phyloP scores from a whole-genome alignment of 352 stramenopile species.

The Phytophthora vignae region DNA sequence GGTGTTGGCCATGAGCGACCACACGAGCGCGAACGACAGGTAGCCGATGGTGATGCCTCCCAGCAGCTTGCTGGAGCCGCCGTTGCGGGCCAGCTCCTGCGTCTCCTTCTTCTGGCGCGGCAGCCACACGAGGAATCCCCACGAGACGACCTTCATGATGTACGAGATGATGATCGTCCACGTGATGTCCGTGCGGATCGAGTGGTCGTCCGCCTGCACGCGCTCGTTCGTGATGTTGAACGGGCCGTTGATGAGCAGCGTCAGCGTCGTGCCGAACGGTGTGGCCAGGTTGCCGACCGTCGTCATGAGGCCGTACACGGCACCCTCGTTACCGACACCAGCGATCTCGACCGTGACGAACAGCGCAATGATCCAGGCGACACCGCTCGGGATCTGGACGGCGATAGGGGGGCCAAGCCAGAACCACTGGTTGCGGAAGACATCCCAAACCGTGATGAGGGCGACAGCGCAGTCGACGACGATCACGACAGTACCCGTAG shows the following conservation, averaged over 20 bases:
- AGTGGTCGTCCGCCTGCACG: slow-evolving; percentile 47
- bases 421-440: slow-evolving; percentile 59
- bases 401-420: slow-evolving; percentile 47
- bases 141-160: slow-evolving; percentile 43
- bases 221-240: slow-evolving; percentile 54
- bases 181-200: slow-evolving; percentile 45
- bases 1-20: slow-evolving; percentile 50
- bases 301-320: slow-evolving; percentile 56
- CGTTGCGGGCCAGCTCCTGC: slow-evolving; percentile 37
- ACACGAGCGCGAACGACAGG: slow-evolving; percentile 45
- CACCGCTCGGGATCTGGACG: slow-evolving; percentile 42
- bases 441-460: slow-evolving; percentile 52
- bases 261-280: slow-evolving; percentile 50
- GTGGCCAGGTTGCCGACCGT: slow-evolving; percentile 49
- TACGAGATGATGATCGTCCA: slow-evolving; percentile 54
- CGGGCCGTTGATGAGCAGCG: slow-evolving; percentile 44
- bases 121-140: slow-evolving; percentile 46
- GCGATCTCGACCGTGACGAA: slow-evolving; percentile 59
- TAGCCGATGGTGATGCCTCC: slow-evolving; percentile 46
- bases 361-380: slow-evolving; percentile 48
- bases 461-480: slow-evolving; percentile 43
- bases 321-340: slow-evolving; percentile 57
- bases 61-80: slow-evolving; percentile 45
- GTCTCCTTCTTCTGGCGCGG: slow-evolving; percentile 55
- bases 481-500: slow-evolving; percentile 39